A percentile compares a stretch with the other conserved stretches of the same genome.
Evolutionary conservation across 306 rosid species (phyloP).

Genomic region (Lotus japonicus): DNA sequence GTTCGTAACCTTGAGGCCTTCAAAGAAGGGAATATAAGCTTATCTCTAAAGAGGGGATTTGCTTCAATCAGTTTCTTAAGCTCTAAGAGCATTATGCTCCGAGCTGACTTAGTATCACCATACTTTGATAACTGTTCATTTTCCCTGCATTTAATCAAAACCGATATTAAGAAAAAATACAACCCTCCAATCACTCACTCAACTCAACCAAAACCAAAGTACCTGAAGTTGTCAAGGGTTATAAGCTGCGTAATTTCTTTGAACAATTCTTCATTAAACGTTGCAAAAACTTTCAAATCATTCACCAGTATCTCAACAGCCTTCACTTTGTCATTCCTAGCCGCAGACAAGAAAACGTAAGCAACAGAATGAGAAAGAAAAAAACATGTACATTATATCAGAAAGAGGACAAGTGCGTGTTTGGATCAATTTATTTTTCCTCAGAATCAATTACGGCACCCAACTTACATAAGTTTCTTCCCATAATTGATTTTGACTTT

Average conservation of each 20-base stretch:
- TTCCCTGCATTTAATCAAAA: constrained; percentile 51
- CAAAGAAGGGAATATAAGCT: constrained; percentile 59
- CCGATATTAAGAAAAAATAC: neutral
- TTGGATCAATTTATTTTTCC: too few species aligned
- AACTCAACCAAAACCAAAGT: constrained; percentile 14
- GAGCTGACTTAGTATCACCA: constrained; percentile 65
- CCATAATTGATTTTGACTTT: too few species aligned
- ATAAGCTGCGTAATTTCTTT: constrained; percentile 75
- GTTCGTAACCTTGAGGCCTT: constrained; percentile 56
- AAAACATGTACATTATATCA: neutral
- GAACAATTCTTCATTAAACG: constrained; percentile 62
- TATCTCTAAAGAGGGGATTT: constrained; percentile 65
- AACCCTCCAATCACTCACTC: neutral
- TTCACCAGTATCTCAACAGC: constrained; percentile 65
- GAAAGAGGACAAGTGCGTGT: neutral
- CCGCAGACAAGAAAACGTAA: neutral
- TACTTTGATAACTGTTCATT: constrained; percentile 72
- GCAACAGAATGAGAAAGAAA: neutral
- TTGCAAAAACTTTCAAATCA: constrained; percentile 61
- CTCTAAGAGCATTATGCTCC: constrained; percentile 60
- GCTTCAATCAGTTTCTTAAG: constrained; percentile 73
- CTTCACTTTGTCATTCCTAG: constrained; percentile 53
- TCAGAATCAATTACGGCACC: too few species aligned
- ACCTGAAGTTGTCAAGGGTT: constrained; percentile 78
- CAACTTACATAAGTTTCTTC: too few species aligned